phyloP scores from a whole-genome alignment of 2,329 filamentous ascomycete genomes.

The Colletotrichum eremochloae region DNA sequence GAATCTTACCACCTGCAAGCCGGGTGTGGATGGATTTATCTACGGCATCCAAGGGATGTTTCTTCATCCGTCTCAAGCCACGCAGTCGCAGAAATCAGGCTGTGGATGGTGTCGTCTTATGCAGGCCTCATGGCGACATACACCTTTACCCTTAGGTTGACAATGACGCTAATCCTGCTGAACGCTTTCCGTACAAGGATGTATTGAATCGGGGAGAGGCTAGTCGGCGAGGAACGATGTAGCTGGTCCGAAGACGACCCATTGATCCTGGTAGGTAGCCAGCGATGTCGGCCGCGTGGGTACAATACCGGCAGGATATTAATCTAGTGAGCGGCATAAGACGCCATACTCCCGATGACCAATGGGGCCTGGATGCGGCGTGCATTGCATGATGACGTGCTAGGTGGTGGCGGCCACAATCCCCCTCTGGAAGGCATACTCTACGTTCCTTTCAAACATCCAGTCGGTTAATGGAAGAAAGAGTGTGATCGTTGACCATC shows the following conservation, averaged over 20 bases:
- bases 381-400: constrained; percentile 20
- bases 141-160: not conserved
- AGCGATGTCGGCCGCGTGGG: constrained; percentile 4
- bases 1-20: not conserved
- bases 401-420: constrained; percentile 3
- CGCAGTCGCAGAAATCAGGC: not conserved
- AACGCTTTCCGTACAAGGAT: not conserved
- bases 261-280: not conserved
- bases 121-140: constrained; percentile 39
- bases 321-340: not conserved
- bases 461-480: too few relatives aligned
- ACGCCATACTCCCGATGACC: not conserved
- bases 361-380: not conserved
- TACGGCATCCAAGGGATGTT: not conserved
- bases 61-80: not conserved
- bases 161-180: not conserved
- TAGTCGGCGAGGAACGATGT: not conserved
- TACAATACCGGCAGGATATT: not conserved
- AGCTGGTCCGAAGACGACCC: not conserved
- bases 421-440: not conserved
- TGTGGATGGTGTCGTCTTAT: constrained; percentile 26
- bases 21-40: not conserved
- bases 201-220: not conserved
- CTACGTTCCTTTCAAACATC: not conserved
- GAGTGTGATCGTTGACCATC: too few relatives aligned